Percentiles rank a stretch among this genome's conserved stretches.
These are phyloP conservation scores for Xylariales sp. DNA, from an alignment of 2,329 filamentous ascomycete species.

Conservation along the genomic window DNA sequence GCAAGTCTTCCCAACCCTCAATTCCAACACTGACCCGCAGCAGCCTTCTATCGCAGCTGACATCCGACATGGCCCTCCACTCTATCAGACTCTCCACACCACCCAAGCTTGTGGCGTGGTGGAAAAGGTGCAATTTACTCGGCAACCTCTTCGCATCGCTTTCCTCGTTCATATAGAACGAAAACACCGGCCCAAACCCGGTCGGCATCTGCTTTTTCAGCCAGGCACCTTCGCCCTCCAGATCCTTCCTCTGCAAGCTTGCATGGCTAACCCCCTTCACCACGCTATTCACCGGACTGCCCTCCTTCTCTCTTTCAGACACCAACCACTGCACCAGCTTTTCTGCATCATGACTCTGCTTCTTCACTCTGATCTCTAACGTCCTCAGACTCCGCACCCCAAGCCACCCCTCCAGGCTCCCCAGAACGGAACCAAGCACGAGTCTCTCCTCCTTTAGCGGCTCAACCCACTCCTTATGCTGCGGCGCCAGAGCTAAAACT, in stretches of 20 bases:
- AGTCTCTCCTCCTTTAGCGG: constrained; percentile 64
- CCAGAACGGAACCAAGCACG: constrained; percentile 80
- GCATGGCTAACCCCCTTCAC: constrained; percentile 69
- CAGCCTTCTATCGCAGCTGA: constrained; percentile 63
- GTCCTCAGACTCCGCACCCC: constrained; percentile 83
- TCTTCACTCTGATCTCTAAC: constrained; percentile 72
- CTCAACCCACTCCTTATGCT: constrained; percentile 49
- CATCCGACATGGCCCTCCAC: constrained; percentile 89
- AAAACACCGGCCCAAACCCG: constrained; percentile 86
- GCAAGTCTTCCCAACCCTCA: constrained; percentile 81
- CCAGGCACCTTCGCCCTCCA: constrained; percentile 60
- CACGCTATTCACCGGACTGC: constrained; percentile 42
- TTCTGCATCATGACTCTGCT: constrained; percentile 69
- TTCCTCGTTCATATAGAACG: constrained; percentile 60
- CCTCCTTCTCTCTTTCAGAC: constrained; percentile 17
- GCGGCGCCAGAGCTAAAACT: constrained; percentile 62
- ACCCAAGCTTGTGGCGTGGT: constrained; percentile 90
- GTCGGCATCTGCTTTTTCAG: constrained; percentile 82
- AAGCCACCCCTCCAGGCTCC: constrained; percentile 86
- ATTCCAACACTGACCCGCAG: constrained; percentile 81
- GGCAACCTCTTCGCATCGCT: constrained; percentile 65
- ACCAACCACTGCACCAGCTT: constrained; percentile 69
- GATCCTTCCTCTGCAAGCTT: constrained; percentile 64
- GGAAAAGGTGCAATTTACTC: constrained; percentile 75
- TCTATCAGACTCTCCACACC: constrained; percentile 95